Conservation (phyloP, 2,329 filamentous ascomycete species). For the Bipolaris gigantea region DNA sequence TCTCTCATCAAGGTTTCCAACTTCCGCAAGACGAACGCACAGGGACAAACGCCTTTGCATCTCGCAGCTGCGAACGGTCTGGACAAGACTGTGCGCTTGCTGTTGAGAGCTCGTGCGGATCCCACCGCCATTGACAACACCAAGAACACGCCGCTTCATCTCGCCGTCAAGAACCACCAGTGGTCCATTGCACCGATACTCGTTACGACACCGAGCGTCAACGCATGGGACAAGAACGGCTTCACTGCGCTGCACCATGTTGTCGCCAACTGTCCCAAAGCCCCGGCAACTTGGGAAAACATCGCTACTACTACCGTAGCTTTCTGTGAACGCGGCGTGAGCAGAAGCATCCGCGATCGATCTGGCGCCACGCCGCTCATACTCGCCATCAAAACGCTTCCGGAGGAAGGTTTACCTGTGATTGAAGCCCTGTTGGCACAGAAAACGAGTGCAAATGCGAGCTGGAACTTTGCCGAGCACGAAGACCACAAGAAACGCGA, state of each 20-base stretch:
- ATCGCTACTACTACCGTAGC: constrained; percentile 25
- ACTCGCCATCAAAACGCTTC: constrained; percentile 32
- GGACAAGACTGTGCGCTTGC: constrained; percentile 16
- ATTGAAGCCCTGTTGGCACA: constrained; percentile 30
- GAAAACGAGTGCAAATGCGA: constrained; percentile 19
- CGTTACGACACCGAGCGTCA: constrained; percentile 34
- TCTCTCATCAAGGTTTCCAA: constrained; percentile 29
- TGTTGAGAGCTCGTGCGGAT: constrained; percentile 32
- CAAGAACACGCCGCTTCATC: constrained; percentile 36
- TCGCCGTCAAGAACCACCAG: constrained; percentile 33
- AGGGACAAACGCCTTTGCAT: constrained; percentile 31
- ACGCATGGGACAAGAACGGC: constrained; percentile 36
- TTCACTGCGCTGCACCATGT: constrained; percentile 39
- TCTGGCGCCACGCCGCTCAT: constrained; percentile 42
- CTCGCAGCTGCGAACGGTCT: constrained; percentile 35
- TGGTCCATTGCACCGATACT: constrained; percentile 34
- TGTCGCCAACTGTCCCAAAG: constrained; percentile 26
- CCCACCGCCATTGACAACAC: constrained; percentile 24
- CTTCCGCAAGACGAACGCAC: constrained; percentile 17
- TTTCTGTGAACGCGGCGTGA: constrained; percentile 38
- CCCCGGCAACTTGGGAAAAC: constrained; percentile 30
- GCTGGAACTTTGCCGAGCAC: constrained; percentile 36
- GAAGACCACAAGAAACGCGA: constrained; percentile 34
- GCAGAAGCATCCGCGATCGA: constrained; percentile 38
- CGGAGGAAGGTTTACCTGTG: constrained; percentile 33